phyloP scores from a whole-genome alignment of 1,139 yeast genomes.

The Taphrina communis region DNA sequence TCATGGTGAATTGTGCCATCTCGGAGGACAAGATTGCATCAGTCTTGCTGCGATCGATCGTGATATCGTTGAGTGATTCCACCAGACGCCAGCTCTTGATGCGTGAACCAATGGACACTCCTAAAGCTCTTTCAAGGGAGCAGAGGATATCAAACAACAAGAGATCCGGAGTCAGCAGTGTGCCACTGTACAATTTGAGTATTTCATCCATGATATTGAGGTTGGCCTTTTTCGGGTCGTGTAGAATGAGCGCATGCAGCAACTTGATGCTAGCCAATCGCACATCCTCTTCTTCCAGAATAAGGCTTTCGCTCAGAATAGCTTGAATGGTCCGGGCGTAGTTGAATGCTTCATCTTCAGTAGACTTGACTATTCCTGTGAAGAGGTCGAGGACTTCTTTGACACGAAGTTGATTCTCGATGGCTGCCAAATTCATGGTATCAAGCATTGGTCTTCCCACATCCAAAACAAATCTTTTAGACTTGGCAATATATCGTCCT shows the following conservation, averaged over 20 bases:
- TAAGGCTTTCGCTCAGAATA: not conserved
- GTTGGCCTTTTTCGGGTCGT: constrained; percentile 11
- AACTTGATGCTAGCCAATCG: not conserved
- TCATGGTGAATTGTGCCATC: constrained; percentile 11
- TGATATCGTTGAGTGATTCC: constrained; percentile 1
- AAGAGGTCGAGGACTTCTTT: constrained; percentile 23
- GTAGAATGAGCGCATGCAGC: constrained; percentile 11
- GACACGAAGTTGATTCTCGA: constrained; percentile 33
- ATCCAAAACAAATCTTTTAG: constrained; percentile 5
- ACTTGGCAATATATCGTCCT: not conserved
- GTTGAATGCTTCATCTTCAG: constrained; percentile 13
- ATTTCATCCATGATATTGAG: constrained; percentile 25
- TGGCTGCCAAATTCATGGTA: constrained; percentile 39
- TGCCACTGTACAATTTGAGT: constrained; percentile 21
- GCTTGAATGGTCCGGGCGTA: constrained; percentile 28
- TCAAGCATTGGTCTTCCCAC: constrained; percentile 9
- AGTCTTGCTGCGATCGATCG: not conserved
- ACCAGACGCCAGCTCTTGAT: constrained; percentile 29
- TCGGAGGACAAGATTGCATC: constrained; percentile 17
- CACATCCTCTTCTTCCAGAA: not conserved
- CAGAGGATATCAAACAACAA: constrained; percentile 15
- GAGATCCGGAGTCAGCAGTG: not conserved
- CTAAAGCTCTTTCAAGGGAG: constrained; percentile 7
- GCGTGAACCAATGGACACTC: constrained; percentile 21
- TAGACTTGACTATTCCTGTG: constrained; percentile 9